Conservation (phyloP, 2,329 filamentous ascomycete species). For the Ascochyta pisi region DNA sequence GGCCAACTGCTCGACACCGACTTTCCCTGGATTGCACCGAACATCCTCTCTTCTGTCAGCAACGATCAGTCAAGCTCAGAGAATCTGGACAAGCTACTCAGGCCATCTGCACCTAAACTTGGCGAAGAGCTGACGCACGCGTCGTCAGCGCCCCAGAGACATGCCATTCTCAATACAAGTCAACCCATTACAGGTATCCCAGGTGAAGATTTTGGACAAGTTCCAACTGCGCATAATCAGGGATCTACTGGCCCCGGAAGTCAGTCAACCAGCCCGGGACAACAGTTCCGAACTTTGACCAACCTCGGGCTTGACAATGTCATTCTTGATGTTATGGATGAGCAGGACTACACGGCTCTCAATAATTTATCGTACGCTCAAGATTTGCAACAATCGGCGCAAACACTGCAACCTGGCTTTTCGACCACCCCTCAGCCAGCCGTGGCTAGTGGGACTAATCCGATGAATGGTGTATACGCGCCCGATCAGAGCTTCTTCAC, state of each 20-base stretch:
- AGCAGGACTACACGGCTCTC: neutral
- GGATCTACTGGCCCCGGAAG: neutral
- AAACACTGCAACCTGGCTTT: conserved; percentile 4
- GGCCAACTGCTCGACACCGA: conserved; percentile 21
- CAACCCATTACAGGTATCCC: neutral
- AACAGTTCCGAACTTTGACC: conserved; percentile 30
- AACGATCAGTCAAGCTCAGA: conserved; percentile 32
- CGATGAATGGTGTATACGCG: conserved; percentile 1
- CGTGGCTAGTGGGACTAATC: neutral
- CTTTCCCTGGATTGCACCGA: conserved; percentile 9
- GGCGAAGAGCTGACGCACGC: conserved; percentile 32
- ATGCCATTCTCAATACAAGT: conserved; percentile 2
- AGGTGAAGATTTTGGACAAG: conserved; percentile 1
- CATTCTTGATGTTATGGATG: conserved; percentile 39
- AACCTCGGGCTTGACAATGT: conserved; percentile 37
- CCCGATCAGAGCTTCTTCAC: conserved; percentile 4
- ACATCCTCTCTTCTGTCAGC: conserved; percentile 2
- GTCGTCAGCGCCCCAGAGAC: conserved; percentile 30
- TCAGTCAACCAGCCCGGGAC: conserved; percentile 11
- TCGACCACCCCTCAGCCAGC: conserved; percentile 6
- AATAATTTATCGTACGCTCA: neutral
- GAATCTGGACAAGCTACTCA: conserved; percentile 38
- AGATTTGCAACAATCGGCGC: neutral
- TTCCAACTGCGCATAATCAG: neutral
- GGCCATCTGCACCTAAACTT: conserved; percentile 35